Evolutionary conservation across 2,329 filamentous ascomycete species (phyloP), one percentile per base, ranked within the genome.

Genomic region (Pseudogymnoascus sp.): DNA sequence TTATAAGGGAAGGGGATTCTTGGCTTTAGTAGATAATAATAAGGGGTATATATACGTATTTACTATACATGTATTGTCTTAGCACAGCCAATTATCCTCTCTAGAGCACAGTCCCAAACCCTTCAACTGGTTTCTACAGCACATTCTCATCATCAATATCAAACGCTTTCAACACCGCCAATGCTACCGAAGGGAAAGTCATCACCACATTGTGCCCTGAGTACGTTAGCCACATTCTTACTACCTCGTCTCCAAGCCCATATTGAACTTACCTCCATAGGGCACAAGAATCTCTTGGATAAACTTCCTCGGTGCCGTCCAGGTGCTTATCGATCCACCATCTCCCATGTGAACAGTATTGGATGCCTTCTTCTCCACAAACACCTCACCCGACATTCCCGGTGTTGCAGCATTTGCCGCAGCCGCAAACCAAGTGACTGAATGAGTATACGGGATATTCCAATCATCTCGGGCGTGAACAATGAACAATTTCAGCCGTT

Each of bases 381-480:
- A 63, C 9, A 71, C 40, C 1, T 56, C 65, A 7, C 64, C 7
- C 17, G 67, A 67, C 67, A 70, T 70, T 17, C 70, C 76, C 29
- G 64, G 61, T 2, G 77, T 72, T 1, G 79, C 79, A 50, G 83
- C 82, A 62, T 80, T 80, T 1, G 83, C 83, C 0, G 86, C 83
- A 0, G 82, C 80, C 31, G 77, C 77, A 71, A 90, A 91, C 1
- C 90, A 75, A 67, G 78, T 80, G 68, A 88, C 82, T 46, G 86
- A 85, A 70, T 92, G 87, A 1, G 78, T 81, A 77, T 85, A 93
- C 0, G 90, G 87, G 65, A 97, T 96, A 69, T 96, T 91, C 64
- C 79, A 78, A 72, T 97, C 93, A 70, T 96, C 85, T 62, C 83
- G 82, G 15, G 92, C 90, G 70, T 97, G 93, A 2, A 97, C 77